Conservation (phyloP, 2,329 filamentous ascomycete species). For the Alternaria solani region DNA sequence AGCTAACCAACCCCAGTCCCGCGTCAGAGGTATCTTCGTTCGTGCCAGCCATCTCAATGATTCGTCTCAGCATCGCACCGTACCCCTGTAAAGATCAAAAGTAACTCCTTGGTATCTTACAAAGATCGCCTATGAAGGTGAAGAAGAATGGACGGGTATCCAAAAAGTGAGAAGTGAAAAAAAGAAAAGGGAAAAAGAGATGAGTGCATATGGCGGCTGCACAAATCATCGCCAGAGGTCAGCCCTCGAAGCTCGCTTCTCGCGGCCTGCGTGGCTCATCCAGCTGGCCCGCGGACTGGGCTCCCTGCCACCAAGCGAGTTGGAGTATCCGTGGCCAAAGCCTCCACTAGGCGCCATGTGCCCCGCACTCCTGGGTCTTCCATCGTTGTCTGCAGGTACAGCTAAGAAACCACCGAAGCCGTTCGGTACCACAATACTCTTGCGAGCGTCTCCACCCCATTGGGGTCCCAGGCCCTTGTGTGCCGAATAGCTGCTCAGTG, state of each 20-base stretch:
- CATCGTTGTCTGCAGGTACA: slow-evolving; percentile 58
- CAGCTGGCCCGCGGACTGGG: slow-evolving; percentile 39
- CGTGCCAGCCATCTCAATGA: slow-evolving; percentile 10
- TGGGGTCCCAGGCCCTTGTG: slow-evolving; percentile 60
- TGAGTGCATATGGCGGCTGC: not conserved
- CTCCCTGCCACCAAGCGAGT: slow-evolving; percentile 35
- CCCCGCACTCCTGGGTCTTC: slow-evolving; percentile 47
- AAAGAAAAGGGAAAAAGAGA: slow-evolving; percentile 13
- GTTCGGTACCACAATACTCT: slow-evolving; percentile 71
- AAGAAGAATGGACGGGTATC: slow-evolving; percentile 22
- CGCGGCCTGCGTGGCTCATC: slow-evolving; percentile 42
- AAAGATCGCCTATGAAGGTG: slow-evolving; percentile 11
- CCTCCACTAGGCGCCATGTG: slow-evolving; percentile 31
- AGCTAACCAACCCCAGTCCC: slow-evolving; percentile 7
- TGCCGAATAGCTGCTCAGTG: slow-evolving; percentile 56
- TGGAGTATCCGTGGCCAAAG: slow-evolving; percentile 37
- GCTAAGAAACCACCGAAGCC: slow-evolving; percentile 72
- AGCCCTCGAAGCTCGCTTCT: slow-evolving; percentile 46
- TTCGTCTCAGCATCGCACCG: slow-evolving; percentile 8
- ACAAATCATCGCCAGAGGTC: slow-evolving; percentile 47
- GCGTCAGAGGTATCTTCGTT: slow-evolving; percentile 13
- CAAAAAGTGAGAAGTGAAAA: slow-evolving; percentile 24
- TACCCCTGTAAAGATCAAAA: slow-evolving; percentile 4
- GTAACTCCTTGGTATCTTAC: slow-evolving; percentile 16
- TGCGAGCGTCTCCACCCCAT: slow-evolving; percentile 67